Conservation (phyloP, 2,329 filamentous ascomycete species). For the Aspergillus texensis region DNA sequence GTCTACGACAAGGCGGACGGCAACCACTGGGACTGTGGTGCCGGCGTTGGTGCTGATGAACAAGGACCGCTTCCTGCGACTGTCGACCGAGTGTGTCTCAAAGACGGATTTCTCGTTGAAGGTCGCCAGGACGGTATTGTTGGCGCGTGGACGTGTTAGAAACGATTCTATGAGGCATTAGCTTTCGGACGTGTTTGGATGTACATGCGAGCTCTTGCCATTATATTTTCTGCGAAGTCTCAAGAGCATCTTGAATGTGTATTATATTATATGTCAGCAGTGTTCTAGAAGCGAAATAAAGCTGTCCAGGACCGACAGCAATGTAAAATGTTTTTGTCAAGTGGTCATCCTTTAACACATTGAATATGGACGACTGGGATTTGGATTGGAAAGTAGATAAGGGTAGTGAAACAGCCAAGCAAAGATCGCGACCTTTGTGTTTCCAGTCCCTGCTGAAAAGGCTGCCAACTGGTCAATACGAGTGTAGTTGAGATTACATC, state of each 20-base stretch:
- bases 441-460: not conserved
- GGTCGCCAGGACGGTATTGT: conserved; percentile 85
- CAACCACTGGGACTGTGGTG: conserved; percentile 93
- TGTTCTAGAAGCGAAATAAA: conserved; percentile 4
- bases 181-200: not conserved
- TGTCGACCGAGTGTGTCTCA: conserved; percentile 85
- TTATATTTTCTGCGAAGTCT: not conserved
- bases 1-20: conserved; percentile 98
- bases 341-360: not conserved
- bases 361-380: not conserved
- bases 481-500: not conserved
- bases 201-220: not conserved
- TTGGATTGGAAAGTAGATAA: not conserved
- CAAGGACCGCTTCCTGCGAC: conserved; percentile 67
- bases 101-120: conserved; percentile 92
- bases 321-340: not conserved
- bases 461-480: not conserved
- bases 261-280: conserved; percentile 8
- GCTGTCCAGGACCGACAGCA: conserved; percentile 3
- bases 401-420: too few species aligned
- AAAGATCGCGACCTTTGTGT: not conserved
- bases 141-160: conserved; percentile 82
- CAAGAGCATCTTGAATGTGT: conserved; percentile 1
- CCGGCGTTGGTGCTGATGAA: conserved; percentile 69
- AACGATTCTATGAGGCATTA: conserved; percentile 4